These are phyloP conservation scores for Pueraria montana DNA, from an alignment of 306 rosid species.

Conservation along the genomic window DNA sequence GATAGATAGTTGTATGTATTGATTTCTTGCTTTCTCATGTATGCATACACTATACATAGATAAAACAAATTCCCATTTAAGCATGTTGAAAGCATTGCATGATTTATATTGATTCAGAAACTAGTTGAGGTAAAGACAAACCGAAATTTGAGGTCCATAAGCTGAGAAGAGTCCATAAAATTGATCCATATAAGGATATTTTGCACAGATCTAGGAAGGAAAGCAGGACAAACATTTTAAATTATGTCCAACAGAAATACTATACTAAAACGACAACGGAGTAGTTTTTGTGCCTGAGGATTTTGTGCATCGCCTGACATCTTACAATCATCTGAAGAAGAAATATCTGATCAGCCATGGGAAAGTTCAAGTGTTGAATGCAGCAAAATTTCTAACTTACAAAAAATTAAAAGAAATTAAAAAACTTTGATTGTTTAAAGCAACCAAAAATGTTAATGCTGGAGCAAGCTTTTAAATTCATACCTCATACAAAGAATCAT, in stretches of 20 bases:
- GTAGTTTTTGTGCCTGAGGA: conserved; percentile 41
- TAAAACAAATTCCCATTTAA: conserved; percentile 39
- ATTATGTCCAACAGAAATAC: conserved; percentile 32
- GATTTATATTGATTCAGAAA: conserved; percentile 26
- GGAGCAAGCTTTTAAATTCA: background rate
- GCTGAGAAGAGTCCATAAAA: conserved; percentile 71
- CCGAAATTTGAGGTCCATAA: conserved; percentile 79
- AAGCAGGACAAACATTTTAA: conserved; percentile 2
- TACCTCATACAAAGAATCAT: background rate
- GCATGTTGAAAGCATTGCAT: background rate
- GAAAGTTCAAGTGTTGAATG: background rate
- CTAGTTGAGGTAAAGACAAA: conserved; percentile 53
- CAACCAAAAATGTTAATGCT: background rate
- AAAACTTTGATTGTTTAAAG: too few relatives aligned
- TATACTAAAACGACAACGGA: background rate
- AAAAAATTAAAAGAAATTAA: background rate
- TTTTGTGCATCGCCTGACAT: conserved; percentile 60
- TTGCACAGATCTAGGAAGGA: conserved; percentile 65
- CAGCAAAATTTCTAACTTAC: background rate
- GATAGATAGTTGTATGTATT: conserved; percentile 4
- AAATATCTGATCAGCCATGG: conserved; percentile 41
- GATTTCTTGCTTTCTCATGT: conserved; percentile 36
- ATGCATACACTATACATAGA: background rate
- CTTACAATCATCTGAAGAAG: conserved; percentile 58
- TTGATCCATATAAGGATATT: conserved; percentile 74